Conservation (phyloP, 2,329 filamentous ascomycete genomes). For the Cadophora malorum region DNA sequence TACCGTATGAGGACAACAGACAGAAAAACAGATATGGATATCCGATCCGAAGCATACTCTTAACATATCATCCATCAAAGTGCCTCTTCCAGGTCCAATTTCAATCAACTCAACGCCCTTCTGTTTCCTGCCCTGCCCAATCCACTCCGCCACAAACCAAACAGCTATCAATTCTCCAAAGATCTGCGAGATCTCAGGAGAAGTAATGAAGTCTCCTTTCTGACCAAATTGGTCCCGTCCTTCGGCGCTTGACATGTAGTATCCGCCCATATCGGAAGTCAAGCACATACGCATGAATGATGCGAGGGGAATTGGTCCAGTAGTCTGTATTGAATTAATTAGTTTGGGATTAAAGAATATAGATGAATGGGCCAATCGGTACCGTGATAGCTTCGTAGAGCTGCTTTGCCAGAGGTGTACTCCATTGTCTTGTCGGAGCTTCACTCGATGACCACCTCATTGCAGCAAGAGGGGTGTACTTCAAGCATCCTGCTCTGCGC, state of each 20-base stretch:
- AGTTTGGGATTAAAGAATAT: background rate
- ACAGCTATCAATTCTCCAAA: conserved; percentile 95
- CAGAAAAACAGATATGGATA: background rate
- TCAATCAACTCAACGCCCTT: conserved; percentile 88
- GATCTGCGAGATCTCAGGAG: conserved; percentile 95
- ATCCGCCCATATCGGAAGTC: conserved; percentile 87
- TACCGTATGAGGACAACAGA: background rate
- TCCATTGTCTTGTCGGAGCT: conserved; percentile 65
- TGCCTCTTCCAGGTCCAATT: conserved; percentile 91
- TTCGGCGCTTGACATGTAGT: conserved; percentile 80
- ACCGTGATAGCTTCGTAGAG: conserved; percentile 88
- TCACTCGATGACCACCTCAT: conserved; percentile 43
- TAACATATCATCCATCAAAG: conserved; percentile 95
- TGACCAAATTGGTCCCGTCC: conserved; percentile 88
- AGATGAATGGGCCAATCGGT: conserved; percentile 38
- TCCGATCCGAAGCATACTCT: conserved; percentile 62
- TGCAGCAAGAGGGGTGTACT: conserved; percentile 29
- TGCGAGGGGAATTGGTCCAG: conserved; percentile 89
- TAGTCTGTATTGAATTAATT: conserved; percentile 59
- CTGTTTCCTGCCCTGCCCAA: conserved; percentile 79
- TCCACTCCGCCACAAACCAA: conserved; percentile 97
- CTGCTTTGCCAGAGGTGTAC: conserved; percentile 88
- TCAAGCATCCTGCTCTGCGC: conserved; percentile 34
- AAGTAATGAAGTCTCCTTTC: conserved; percentile 95
- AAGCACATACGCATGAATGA: conserved; percentile 99